Conservation (phyloP, 495 filamentous ascomycete species). For the Lindgomyces ingoldianus region DNA sequence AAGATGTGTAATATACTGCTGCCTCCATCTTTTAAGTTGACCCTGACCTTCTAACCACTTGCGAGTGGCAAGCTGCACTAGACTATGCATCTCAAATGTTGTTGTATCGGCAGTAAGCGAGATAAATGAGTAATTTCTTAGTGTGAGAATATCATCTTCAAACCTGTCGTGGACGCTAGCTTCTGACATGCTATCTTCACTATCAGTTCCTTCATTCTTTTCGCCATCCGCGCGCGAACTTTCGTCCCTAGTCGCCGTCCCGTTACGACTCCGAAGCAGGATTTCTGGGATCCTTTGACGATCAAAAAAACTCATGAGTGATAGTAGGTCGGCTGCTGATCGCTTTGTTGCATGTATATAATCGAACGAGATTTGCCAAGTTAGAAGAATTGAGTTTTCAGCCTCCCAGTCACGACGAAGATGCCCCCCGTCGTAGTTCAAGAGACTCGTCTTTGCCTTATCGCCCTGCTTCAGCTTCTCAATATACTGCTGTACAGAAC, state of each 20-base stretch:
- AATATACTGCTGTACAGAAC: slow-evolving; percentile 41
- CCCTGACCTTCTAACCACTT: slow-evolving; percentile 23
- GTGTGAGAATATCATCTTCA: slow-evolving; percentile 31
- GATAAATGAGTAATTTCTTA: slow-evolving; percentile 44
- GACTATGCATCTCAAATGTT: slow-evolving; percentile 23
- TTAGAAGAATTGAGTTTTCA: slow-evolving; percentile 46
- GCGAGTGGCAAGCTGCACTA: slow-evolving; percentile 29
- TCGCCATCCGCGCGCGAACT: no score
- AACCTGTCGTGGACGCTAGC: slow-evolving; percentile 32
- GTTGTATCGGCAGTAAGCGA: not conserved
- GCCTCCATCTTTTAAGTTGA: slow-evolving; percentile 12
- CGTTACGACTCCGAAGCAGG: slow-evolving; percentile 35
- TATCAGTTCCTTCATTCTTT: no score
- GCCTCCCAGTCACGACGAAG: slow-evolving; percentile 40
- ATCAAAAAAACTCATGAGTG: slow-evolving; percentile 42
- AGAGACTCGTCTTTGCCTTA: slow-evolving; percentile 37
- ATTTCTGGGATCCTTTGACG: slow-evolving; percentile 41
- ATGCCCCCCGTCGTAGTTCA: slow-evolving; percentile 39
- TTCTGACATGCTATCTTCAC: no score
- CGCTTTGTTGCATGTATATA: slow-evolving; percentile 40
- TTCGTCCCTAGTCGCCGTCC: no score
- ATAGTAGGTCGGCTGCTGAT: slow-evolving; percentile 37
- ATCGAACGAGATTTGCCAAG: slow-evolving; percentile 53
- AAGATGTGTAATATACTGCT: slow-evolving; percentile 8
- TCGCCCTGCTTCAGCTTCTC: slow-evolving; percentile 45